Percentiles rank a stretch among this genome's conserved stretches.
Conservation (phyloP, 495 filamentous ascomycete species). For the Pseudomonodictys pantanalensis region DNA sequence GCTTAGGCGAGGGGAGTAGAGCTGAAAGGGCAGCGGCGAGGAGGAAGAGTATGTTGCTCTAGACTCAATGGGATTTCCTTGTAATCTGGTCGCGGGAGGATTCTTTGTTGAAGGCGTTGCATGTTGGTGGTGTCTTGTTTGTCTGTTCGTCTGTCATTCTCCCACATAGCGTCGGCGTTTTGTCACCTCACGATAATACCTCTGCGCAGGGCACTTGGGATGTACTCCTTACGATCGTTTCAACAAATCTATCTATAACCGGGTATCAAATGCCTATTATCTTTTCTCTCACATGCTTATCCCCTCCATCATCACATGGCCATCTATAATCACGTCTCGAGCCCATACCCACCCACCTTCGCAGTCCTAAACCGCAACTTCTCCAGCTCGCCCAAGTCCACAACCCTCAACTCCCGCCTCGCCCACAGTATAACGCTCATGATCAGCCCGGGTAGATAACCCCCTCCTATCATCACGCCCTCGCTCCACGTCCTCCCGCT, state of each 20-base stretch:
- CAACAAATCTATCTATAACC: not conserved
- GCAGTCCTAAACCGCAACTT: slow-evolving; percentile 20
- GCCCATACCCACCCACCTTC: not conserved
- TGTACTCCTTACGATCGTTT: not conserved
- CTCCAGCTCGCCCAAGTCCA: slow-evolving; percentile 33
- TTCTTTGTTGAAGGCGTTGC: not conserved
- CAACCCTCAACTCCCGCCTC: slow-evolving; percentile 22
- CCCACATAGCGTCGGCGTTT: slow-evolving; percentile 9
- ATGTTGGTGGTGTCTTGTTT: not conserved
- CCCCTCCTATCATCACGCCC: slow-evolving; percentile 29
- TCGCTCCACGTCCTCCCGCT: slow-evolving; percentile 13
- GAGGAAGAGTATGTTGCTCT: slow-evolving; percentile 42
- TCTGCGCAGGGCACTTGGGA: not conserved
- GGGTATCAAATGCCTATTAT: not conserved
- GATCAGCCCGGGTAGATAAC: slow-evolving; percentile 29
- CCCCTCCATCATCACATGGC: not conserved
- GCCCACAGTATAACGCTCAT: slow-evolving; percentile 21
- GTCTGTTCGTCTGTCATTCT: not conserved
- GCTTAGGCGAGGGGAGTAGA: slow-evolving; percentile 7
- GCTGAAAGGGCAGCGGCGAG: slow-evolving; percentile 35
- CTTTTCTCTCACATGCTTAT: not conserved
- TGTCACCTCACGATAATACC: not conserved
- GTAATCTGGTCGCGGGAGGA: not conserved
- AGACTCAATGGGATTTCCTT: not conserved
- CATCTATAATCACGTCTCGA: not conserved